Percentiles rank a stretch among this genome's conserved stretches.
phyloP scores from a whole-genome alignment of 2,329 filamentous ascomycete species.

The Nigrograna mackinnonii region DNA sequence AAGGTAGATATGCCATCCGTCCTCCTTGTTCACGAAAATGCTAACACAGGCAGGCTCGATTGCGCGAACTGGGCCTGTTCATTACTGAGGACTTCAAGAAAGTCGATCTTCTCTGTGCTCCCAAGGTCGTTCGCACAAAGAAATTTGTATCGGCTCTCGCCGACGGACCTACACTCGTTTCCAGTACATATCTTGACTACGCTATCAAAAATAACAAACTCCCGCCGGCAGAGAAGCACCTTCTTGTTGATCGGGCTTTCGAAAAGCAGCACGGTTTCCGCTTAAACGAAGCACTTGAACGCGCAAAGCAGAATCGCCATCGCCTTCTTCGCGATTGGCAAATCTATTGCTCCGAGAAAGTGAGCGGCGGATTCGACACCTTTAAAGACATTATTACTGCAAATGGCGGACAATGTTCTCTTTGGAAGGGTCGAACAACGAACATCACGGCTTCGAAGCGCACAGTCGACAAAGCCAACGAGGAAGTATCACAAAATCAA shows the following conservation, averaged over 20 bases:
- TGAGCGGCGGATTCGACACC: conserved; percentile 80
- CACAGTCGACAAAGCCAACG: conserved; percentile 19
- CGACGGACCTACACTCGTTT: conserved; percentile 76
- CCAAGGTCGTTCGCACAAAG: conserved; percentile 82
- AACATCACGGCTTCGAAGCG: conserved; percentile 58
- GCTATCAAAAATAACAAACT: conserved; percentile 71
- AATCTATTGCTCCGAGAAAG: conserved; percentile 81
- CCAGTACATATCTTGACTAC: conserved; percentile 76
- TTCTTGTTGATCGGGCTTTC: conserved; percentile 70
- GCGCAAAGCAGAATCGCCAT: conserved; percentile 76
- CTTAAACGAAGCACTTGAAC: conserved; percentile 67
- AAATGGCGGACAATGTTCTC: conserved; percentile 82
- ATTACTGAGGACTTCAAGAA: conserved; percentile 75
- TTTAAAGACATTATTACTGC: conserved; percentile 85
- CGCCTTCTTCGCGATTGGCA: conserved; percentile 74
- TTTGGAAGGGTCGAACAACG: conserved; percentile 75
- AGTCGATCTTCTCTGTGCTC: conserved; percentile 87
- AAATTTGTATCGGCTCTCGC: conserved; percentile 93
- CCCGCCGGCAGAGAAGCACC: conserved; percentile 66
- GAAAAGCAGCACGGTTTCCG: conserved; percentile 74
- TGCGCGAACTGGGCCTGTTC: conserved; percentile 81
- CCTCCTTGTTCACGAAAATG: neutral
- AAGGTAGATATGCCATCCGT: conserved; percentile 60
- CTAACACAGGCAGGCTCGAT: conserved; percentile 63
- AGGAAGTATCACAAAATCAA: conserved; percentile 58